Evolutionary conservation across 768 basidiomycete genomes (phyloP), one percentile per base, ranked within the genome.

Genomic region (Hydnomerulius pinastri): DNA sequence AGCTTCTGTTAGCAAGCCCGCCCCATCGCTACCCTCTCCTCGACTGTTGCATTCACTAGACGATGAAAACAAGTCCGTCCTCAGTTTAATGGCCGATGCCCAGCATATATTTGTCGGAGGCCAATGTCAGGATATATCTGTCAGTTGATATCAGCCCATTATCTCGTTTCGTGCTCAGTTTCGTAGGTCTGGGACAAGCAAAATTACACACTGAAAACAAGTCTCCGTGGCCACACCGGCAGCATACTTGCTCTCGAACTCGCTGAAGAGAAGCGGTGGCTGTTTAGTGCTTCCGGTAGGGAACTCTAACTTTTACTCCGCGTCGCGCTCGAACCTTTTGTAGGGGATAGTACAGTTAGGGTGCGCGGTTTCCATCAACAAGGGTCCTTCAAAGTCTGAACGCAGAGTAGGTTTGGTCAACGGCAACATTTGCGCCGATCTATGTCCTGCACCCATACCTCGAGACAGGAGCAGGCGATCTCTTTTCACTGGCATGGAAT

Each of bases 251-350:
- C 86, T 8, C 72, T 97, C 40, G 86, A 88, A 58, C 80, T 88
- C 54, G 87, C 86, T 6, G 70, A 79, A 46, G 86, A 89, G 47
- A 86, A 83, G 61, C 73, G 79, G 39, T 96, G 93, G 93, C 64
- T 97, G 23, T 90, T 97, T 62, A 96, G 93, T 56, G 86, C 92
- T 4, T 93, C 92, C 39, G 89, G 92, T 90, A 65, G 51, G 78
- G 59, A 10, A 46, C 28, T 24, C 12, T 18, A 29, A 2, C 39
- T 42, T 32, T 38, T 18, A 9, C 39, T 43, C 40, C 30, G 15
- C 15, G 5, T 29, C 32, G 23, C 12, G 40, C 48, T 45, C 51
- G 45, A 20, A 57, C 6, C 15, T 42, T 51, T 33, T 43, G 10
- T 46, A 93, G 93, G 91, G 11, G 93, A 95, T 56, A 92, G 91